Conservation (phyloP, 257 asterid species). For the Solanum habrochaites region DNA sequence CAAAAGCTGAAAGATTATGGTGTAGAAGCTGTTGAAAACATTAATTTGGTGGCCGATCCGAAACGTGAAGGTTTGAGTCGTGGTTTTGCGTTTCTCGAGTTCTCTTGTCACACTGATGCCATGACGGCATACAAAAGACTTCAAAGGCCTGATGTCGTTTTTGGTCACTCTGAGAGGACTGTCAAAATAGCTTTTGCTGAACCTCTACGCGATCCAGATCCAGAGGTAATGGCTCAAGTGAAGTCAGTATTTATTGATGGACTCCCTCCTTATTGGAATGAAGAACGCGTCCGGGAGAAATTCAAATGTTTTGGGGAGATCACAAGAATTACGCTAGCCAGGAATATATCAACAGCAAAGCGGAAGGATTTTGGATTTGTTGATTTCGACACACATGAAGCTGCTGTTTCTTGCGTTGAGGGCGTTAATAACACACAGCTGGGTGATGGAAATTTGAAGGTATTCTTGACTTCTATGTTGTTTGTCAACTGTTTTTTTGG, state of each 20-base stretch:
- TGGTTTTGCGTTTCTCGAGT: constrained; percentile 55
- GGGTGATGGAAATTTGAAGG: constrained; percentile 46
- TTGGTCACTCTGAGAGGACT: constrained; percentile 55
- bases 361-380: constrained; percentile 63
- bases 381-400: constrained; percentile 44
- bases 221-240: constrained; percentile 58
- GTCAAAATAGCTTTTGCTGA: constrained; percentile 66
- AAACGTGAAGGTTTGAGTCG: constrained; percentile 54
- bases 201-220: constrained; percentile 54
- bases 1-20: constrained; percentile 50
- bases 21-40: constrained; percentile 34
- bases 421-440: constrained; percentile 35
- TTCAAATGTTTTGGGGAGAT: constrained; percentile 41
- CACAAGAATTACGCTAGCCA: constrained; percentile 29
- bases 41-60: constrained; percentile 46
- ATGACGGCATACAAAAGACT: constrained; percentile 47
- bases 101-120: constrained; percentile 45
- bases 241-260: constrained; percentile 60
- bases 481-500: not conserved
- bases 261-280: constrained; percentile 52
- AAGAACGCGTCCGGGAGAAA: constrained; percentile 34
- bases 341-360: constrained; percentile 51
- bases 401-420: constrained; percentile 48
- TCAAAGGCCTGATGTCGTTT: constrained; percentile 43
- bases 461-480: constrained; percentile 1